phyloP scores from a whole-genome alignment of 441 rosid species.

The Eutrema salsugineum region DNA sequence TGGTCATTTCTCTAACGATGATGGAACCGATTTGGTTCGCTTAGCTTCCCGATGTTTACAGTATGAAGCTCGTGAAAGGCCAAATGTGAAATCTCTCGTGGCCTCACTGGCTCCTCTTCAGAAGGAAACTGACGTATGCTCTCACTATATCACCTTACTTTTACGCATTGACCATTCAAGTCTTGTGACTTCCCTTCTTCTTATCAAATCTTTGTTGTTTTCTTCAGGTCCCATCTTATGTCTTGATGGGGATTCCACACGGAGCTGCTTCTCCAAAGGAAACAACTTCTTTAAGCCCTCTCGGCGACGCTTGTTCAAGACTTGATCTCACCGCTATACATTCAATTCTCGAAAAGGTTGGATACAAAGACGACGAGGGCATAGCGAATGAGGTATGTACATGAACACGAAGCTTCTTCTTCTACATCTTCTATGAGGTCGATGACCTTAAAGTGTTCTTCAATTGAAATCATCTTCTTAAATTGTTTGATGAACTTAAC shows the following conservation, averaged over 20 bases:
- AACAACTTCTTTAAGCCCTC: constrained; percentile 56
- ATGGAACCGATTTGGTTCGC: constrained; percentile 89
- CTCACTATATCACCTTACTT: background rate
- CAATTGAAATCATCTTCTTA: background rate
- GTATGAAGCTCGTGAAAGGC: constrained; percentile 96
- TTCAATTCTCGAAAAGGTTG: constrained; percentile 74
- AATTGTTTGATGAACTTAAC: background rate
- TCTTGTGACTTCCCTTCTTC: background rate
- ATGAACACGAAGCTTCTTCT: background rate
- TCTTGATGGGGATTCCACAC: constrained; percentile 73
- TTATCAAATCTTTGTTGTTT: background rate
- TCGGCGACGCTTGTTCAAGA: constrained; percentile 90
- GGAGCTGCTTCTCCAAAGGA: constrained; percentile 50
- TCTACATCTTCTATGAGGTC: background rate
- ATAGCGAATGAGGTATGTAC: constrained; percentile 77
- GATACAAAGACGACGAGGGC: constrained; percentile 91
- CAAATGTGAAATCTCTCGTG: constrained; percentile 86
- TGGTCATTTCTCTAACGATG: constrained; percentile 91
- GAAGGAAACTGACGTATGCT: constrained; percentile 74
- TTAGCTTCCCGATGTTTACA: constrained; percentile 95
- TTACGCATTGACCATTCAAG: background rate
- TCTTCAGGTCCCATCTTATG: constrained; percentile 70
- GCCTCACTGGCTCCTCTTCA: constrained; percentile 77
- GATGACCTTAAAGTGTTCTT: background rate
- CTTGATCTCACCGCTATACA: constrained; percentile 86